These are phyloP conservation scores for Serendipita sp. DNA, from an alignment of 768 basidiomycete genomes.

Conservation along the genomic window DNA sequence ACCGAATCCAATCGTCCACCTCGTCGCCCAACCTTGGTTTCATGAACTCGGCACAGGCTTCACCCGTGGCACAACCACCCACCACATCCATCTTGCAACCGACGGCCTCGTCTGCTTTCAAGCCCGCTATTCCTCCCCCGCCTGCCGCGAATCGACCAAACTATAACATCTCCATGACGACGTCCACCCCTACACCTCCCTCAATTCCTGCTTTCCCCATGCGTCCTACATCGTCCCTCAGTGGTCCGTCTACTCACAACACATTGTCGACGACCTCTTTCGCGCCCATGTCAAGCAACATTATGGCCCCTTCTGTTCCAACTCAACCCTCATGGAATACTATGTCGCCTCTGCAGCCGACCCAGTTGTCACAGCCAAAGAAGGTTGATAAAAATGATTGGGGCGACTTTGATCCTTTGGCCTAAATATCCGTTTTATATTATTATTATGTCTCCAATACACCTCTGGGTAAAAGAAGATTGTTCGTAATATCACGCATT, in stretches of 20 bases:
- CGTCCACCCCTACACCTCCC: constrained; percentile 13
- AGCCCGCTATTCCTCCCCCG: constrained; percentile 3
- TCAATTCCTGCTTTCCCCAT: constrained; percentile 16
- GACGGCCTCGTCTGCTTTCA: constrained; percentile 9
- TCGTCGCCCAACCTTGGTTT: background rate
- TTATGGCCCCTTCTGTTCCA: constrained; percentile 8
- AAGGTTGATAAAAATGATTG: constrained; percentile 48
- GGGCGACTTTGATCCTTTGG: constrained; percentile 71
- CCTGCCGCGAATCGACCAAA: constrained; percentile 27
- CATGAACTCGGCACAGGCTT: constrained; percentile 5
- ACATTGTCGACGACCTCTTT: constrained; percentile 23
- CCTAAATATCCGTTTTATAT: constrained; percentile 18
- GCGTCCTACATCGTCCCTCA: constrained; percentile 13
- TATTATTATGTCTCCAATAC: background rate
- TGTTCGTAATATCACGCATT: too few species aligned
- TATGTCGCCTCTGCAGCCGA: constrained; percentile 28
- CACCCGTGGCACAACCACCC: constrained; percentile 6
- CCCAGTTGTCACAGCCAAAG: constrained; percentile 21
- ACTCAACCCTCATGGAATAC: constrained; percentile 5
- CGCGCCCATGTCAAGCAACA: constrained; percentile 25
- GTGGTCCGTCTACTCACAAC: constrained; percentile 18
- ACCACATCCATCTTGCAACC: constrained; percentile 15
- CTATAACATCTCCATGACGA: constrained; percentile 33
- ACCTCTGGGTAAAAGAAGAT: background rate
- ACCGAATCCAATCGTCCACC: background rate